Percentiles rank a stretch among this genome's conserved stretches.
Conservation (phyloP, 2,329 filamentous ascomycete genomes). For the Xylariaceae sp. region DNA sequence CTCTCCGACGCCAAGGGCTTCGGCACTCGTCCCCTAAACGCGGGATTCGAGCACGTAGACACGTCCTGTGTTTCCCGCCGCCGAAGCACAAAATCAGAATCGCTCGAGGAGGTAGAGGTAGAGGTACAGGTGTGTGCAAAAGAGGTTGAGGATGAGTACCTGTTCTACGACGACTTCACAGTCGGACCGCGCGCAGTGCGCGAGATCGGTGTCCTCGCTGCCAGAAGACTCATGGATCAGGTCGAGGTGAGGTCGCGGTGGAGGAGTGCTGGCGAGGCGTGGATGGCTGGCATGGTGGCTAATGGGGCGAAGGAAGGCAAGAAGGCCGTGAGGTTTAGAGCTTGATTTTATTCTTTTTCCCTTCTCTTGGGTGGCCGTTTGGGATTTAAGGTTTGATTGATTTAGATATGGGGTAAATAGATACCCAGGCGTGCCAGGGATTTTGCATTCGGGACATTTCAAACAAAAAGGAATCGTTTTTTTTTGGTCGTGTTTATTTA, state of each 20-base stretch:
- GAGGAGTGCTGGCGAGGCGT: constrained; percentile 3
- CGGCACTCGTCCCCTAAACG: constrained; percentile 31
- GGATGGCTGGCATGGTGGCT: too few relatives aligned
- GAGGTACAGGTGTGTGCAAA: background rate
- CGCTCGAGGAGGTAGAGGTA: too few relatives aligned
- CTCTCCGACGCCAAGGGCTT: constrained; percentile 40
- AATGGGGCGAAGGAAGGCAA: background rate
- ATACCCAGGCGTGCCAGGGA: too few relatives aligned
- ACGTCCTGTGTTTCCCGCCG: constrained; percentile 37
- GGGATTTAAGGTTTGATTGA: too few relatives aligned
- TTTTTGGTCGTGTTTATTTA: too few relatives aligned
- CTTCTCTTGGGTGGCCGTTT: too few relatives aligned
- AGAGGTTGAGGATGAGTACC: constrained; percentile 33
- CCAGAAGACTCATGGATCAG: constrained; percentile 18
- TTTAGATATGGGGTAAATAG: too few relatives aligned
- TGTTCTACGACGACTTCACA: constrained; percentile 49
- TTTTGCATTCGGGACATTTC: too few relatives aligned
- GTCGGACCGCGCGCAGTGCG: constrained; percentile 35
- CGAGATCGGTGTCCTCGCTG: constrained; percentile 29
- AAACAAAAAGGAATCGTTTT: too few relatives aligned
- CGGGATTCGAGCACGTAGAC: constrained; percentile 39
- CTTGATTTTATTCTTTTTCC: too few relatives aligned
- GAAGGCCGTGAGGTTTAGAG: background rate
- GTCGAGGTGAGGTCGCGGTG: constrained; percentile 17
- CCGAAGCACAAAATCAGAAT: too few relatives aligned